Evolutionary conservation across 306 rosid species (phyloP), one percentile per base, ranked within the genome.

Genomic region (Lathyrus tuberosus): DNA sequence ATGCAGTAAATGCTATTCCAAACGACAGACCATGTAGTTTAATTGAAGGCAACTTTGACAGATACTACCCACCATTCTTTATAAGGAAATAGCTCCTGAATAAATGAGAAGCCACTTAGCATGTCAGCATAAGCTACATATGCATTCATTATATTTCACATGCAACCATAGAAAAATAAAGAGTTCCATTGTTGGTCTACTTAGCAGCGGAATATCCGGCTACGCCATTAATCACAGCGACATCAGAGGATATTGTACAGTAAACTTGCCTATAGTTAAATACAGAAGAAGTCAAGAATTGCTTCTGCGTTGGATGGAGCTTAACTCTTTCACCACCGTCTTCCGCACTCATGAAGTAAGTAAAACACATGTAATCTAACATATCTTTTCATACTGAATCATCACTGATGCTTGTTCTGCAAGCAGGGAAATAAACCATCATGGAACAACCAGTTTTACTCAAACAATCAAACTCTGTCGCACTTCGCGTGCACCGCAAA

Each of bases 321-420:
- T 93, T 26, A 93, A 88, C 73, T 95, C 98, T 62, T 93, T 93
- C 83, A 93, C 96, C 69, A 75, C 85, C 28, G 89, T 90, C 78
- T 90, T 88, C 88, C 92, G 98, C 42, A 93, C 98, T n/a, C 98
- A 93, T 60, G 98, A 93, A 87, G 98, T 93, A 84, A 83, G 95
- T 90, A 43, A 42, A 71, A 41, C 49, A 76, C 78, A 3, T 52
- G 31, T 8, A 20, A 46, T 46, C 1, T 24, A 3, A 2, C 28
- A 2, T 24, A 24, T 24, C 28, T 24, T 24, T 24, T 24, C 28
- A 24, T 24, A 24, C 1, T 24, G 28, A 24, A 24, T 60, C 59
- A 17, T 61, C 63, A 59, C 70, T 76, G 49, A 71, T 65, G 14
- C n/a, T 35, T 72, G 30, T 5, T 33, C 60, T 62, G 51, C 69